phyloP scores from a whole-genome alignment of 1,139 yeast genomes.

The Geotrichum europaeum region DNA sequence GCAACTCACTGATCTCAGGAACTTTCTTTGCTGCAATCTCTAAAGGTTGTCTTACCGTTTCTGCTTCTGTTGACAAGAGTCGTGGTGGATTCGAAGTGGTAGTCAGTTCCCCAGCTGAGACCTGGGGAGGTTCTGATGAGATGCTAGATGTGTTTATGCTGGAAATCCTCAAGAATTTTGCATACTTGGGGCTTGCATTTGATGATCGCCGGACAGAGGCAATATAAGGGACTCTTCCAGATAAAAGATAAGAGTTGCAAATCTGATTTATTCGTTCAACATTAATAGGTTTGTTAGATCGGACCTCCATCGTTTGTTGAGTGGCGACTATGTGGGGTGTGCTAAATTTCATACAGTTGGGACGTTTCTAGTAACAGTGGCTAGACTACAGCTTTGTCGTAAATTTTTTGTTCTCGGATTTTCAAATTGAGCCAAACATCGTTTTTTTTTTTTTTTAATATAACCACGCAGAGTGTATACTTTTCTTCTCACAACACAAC shows the following conservation, averaged over 20 bases:
- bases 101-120: background rate
- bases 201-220: background rate
- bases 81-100: background rate
- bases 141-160: background rate
- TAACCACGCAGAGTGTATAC: background rate
- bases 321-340: background rate
- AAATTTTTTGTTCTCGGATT: background rate
- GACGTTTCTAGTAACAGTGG: too few species aligned
- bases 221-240: background rate
- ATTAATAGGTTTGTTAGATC: background rate
- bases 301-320: background rate
- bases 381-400: background rate
- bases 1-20: background rate
- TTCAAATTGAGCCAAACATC: background rate
- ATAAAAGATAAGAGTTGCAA: background rate
- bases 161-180: background rate
- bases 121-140: background rate
- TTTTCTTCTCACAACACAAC: background rate
- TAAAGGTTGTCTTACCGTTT: background rate
- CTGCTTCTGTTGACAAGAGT: background rate
- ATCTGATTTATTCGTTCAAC: background rate
- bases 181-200: background rate
- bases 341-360: background rate
- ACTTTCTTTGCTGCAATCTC: background rate
- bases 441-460: background rate